Base-by-base conservation (phyloP, 1,284 basidiomycete genomes). In the Trichosporon coremiiforme region DNA sequence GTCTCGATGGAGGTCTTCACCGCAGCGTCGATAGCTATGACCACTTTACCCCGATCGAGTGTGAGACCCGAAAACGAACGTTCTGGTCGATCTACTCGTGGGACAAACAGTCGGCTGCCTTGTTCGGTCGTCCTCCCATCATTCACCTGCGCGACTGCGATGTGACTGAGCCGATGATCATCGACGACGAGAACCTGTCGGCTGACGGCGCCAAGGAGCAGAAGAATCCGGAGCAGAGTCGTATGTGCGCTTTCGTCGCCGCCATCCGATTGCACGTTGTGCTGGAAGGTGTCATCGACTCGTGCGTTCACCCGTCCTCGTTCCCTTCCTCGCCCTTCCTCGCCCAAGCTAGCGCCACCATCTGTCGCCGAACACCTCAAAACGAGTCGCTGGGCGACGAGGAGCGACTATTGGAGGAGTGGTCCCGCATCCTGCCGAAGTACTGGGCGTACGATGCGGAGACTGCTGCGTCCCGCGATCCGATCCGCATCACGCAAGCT, bases 81-180 rank as follows among this genome's bases (percentile, higher is more conserved):
- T 95, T 95, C 82, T 95, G 76, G 93, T 92, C 91, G 71, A 92
- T 95, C 29, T 95, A 95, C 82, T 87, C 93, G 57, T 95, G 93
- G 93, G 93, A 95, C 82, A 95, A 95, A 83, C 93, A 94, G 77
- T 82, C 81, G 7, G 82, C 82, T 45, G 91, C 92, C 36, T 90
- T 94, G 75, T 94, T 95, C 79, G 93, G 93, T 17, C 86, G 93
- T 25, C 93, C 93, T 22, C 89, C 93, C 1, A 88, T 94, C 85
- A 87, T 95, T 73, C 87, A 93, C 63, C 82, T 94, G 71, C 87
- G 91, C 70, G 93, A 95, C 79, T 94, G 92, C 82, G 93, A 95
- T 78, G 90, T 94, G 13, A 87, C 88, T 6, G 93, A 94, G 80
- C 92, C 93, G 1, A 84, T 89, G 9, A 86, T 90, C 22, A 87